These are phyloP conservation scores for Scedosporium dehoogii DNA, from an alignment of 2,329 filamentous ascomycete species.

Conservation along the genomic window DNA sequence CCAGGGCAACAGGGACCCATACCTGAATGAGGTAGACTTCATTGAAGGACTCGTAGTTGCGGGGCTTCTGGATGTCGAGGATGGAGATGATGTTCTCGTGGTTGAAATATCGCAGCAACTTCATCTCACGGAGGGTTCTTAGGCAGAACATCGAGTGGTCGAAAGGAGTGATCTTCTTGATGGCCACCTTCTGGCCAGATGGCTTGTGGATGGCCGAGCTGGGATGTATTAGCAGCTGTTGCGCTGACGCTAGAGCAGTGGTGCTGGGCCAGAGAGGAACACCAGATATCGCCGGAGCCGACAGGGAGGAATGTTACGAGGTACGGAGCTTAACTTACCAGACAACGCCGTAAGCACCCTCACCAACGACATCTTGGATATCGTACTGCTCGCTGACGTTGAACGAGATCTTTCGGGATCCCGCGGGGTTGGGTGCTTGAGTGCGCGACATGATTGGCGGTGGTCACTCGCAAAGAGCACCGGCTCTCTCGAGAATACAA, in stretches of 20 bases:
- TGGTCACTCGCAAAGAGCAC: not conserved
- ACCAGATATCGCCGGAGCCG: not conserved
- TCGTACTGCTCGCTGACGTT: conserved; percentile 99
- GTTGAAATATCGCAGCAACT: conserved; percentile 96
- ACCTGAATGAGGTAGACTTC: conserved; percentile 99
- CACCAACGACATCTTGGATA: conserved; percentile 97
- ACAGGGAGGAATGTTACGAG: not conserved
- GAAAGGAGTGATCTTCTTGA: conserved; percentile 99
- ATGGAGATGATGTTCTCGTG: conserved; percentile 99
- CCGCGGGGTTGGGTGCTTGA: conserved; percentile 45
- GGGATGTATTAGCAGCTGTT: conserved; percentile 7
- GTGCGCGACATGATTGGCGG: conserved; percentile 41
- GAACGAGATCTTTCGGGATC: conserved; percentile 94
- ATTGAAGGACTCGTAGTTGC: conserved; percentile 91
- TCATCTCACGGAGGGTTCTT: conserved; percentile 96
- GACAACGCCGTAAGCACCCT: conserved; percentile 96
- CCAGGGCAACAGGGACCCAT: conserved; percentile 16
- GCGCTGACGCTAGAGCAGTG: not conserved
- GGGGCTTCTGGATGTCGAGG: conserved; percentile 95
- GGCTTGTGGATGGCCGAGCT: conserved; percentile 98
- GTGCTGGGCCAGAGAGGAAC: not conserved
- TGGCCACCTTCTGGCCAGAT: conserved; percentile 94
- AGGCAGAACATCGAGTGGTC: conserved; percentile 99
- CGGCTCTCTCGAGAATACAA: not conserved
- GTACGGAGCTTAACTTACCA: conserved; percentile 55